Evolutionary conservation across 176 grass and related monocot genomes (phyloP).

Genomic region (Raddia guianensis): DNA sequence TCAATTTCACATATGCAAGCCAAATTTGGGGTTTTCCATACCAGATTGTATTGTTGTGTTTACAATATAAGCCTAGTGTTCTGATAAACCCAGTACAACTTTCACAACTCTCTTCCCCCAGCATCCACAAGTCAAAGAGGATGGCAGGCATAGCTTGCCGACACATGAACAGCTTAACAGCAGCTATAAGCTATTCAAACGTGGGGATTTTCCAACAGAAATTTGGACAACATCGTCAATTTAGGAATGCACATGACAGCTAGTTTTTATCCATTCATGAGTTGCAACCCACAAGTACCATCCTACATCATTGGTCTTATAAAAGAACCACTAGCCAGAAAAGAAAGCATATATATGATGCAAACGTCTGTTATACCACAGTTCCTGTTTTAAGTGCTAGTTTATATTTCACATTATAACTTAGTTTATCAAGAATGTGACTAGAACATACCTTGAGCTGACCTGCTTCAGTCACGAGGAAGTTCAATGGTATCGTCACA

Average conservation of each 20-base stretch:
- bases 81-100: not conserved
- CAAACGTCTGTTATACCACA: not conserved
- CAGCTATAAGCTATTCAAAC: not conserved
- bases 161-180: not conserved
- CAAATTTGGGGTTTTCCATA: constrained; percentile 15
- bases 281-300: constrained; percentile 28
- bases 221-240: not conserved
- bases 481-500: constrained; percentile 89
- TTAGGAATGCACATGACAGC: not conserved
- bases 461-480: constrained; percentile 77
- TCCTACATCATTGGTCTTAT: constrained; percentile 3
- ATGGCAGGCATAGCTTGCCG: constrained; percentile 24
- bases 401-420: constrained; percentile 28
- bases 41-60: not conserved
- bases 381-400: not conserved
- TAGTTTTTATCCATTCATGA: constrained; percentile 4
- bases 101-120: constrained; percentile 8
- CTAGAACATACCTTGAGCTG: constrained; percentile 78
- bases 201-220: not conserved
- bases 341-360: constrained; percentile 18
- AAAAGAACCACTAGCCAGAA: constrained; percentile 18
- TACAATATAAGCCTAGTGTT: not conserved
- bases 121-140: constrained; percentile 1
- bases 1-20: constrained; percentile 23
- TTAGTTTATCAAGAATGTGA: constrained; percentile 33